Evolutionary conservation across 2,329 filamentous ascomycete genomes (phyloP).

Genomic region (Fusarium agapanthi): DNA sequence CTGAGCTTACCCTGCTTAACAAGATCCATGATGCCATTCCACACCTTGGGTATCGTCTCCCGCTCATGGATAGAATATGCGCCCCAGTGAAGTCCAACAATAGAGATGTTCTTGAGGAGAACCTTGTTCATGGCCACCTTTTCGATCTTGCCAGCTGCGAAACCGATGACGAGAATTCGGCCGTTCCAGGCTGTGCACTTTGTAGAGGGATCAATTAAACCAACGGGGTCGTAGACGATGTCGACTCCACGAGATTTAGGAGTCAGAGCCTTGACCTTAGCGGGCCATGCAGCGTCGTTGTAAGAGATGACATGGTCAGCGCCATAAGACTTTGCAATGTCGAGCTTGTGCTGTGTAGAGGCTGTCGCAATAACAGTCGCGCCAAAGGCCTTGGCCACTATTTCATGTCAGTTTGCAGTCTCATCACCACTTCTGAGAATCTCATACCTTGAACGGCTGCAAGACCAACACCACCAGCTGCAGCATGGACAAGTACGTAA

Average conservation of each 20-base stretch:
- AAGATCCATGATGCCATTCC: constrained; percentile 82
- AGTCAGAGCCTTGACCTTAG: constrained; percentile 78
- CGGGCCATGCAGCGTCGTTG: constrained; percentile 68
- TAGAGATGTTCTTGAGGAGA: constrained; percentile 88
- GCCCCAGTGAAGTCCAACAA: constrained; percentile 94
- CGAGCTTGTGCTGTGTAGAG: constrained; percentile 79
- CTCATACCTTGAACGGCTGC: constrained; percentile 80
- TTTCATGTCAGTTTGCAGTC: neutral
- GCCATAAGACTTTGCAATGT: constrained; percentile 81
- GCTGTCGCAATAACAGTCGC: constrained; percentile 95
- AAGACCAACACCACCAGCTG: constrained; percentile 89
- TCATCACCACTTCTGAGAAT: neutral
- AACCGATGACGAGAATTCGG: constrained; percentile 86
- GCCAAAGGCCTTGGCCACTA: constrained; percentile 86
- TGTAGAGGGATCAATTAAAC: constrained; percentile 84
- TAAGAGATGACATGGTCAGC: constrained; percentile 89
- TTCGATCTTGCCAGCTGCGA: constrained; percentile 79
- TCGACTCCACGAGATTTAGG: constrained; percentile 80
- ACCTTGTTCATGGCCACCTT: constrained; percentile 94
- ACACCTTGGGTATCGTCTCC: constrained; percentile 75
- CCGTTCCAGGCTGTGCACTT: constrained; percentile 97
- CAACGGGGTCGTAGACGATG: constrained; percentile 95
- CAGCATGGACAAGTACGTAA: constrained; percentile 89
- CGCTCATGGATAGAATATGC: constrained; percentile 79
- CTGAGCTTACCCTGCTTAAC: constrained; percentile 81